phyloP scores from a whole-genome alignment of 23 red algal genomes.

The Gracilaria domingensis region DNA sequence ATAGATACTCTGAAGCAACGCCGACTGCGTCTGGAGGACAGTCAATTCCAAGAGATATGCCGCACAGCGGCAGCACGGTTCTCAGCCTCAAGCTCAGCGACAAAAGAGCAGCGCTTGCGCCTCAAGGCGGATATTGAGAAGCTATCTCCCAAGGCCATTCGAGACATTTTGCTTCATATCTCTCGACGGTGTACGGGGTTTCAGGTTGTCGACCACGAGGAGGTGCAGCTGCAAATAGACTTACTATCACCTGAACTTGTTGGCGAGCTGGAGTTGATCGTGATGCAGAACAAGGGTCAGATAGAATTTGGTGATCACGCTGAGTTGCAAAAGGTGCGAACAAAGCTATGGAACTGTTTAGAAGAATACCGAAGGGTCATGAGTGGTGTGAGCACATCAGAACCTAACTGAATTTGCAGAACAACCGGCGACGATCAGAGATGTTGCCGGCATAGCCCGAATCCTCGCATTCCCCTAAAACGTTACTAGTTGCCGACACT shows the following conservation, averaged over 20 bases:
- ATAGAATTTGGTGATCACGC: not conserved
- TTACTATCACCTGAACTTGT: constrained; percentile 7
- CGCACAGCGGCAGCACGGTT: not conserved
- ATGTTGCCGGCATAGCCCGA: too few relatives aligned
- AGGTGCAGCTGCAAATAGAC: not conserved
- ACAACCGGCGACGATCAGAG: too few relatives aligned
- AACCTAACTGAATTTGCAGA: not conserved
- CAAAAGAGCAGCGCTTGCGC: not conserved
- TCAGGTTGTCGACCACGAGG: not conserved
- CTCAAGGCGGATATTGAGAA: constrained; percentile 17
- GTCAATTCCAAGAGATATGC: not conserved
- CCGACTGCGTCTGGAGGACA: not conserved
- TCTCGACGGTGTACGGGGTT: not conserved
- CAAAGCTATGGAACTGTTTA: not conserved
- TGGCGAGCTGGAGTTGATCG: not conserved
- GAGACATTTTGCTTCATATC: constrained; percentile 3
- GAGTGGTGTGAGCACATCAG: not conserved
- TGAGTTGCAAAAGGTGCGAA: constrained; percentile 5
- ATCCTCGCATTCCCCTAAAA: too few relatives aligned
- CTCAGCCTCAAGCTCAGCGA: not conserved
- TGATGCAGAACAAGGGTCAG: constrained; percentile 1
- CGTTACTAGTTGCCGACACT: too few relatives aligned
- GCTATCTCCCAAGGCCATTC: not conserved
- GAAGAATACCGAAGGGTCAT: not conserved
- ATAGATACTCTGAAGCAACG: not conserved